phyloP scores from a whole-genome alignment of 768 basidiomycete species.

The Neoboletus magnificus region DNA sequence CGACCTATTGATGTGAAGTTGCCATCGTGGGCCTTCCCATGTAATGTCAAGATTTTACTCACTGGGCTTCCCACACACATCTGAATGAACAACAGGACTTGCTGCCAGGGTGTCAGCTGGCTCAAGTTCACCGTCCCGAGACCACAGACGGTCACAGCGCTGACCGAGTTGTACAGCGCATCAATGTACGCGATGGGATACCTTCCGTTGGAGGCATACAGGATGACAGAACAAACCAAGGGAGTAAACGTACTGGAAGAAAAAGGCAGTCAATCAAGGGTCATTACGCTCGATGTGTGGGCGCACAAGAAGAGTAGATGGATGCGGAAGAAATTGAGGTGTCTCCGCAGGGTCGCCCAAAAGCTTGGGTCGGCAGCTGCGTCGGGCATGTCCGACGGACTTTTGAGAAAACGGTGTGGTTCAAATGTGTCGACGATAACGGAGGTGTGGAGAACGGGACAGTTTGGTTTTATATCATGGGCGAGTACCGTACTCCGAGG shows the following conservation, averaged over 20 bases:
- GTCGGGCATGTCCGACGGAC: slow-evolving; percentile 5
- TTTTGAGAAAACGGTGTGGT: background rate
- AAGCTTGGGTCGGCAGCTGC: slow-evolving; percentile 4
- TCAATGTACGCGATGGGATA: slow-evolving; percentile 74
- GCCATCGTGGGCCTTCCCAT: too few relatives aligned
- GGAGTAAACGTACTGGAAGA: slow-evolving; percentile 66
- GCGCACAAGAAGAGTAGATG: slow-evolving; percentile 63
- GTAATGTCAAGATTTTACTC: slow-evolving; percentile 27
- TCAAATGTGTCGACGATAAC: background rate
- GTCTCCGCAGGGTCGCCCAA: slow-evolving; percentile 32
- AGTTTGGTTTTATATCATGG: background rate
- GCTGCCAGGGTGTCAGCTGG: slow-evolving; percentile 65
- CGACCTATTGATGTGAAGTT: slow-evolving; percentile 46
- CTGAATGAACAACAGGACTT: slow-evolving; percentile 66
- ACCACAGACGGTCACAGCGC: slow-evolving; percentile 78
- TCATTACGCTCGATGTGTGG: slow-evolving; percentile 1
- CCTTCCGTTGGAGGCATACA: slow-evolving; percentile 79
- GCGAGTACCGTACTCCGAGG: background rate
- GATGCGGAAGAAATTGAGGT: slow-evolving; percentile 67
- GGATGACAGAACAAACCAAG: slow-evolving; percentile 71
- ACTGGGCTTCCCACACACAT: slow-evolving; percentile 79
- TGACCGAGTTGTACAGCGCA: slow-evolving; percentile 72
- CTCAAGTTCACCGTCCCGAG: slow-evolving; percentile 68
- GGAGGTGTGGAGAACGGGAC: too few relatives aligned
- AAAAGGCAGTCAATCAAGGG: background rate